A percentile compares a stretch with the other conserved stretches of the same genome.
Evolutionary conservation across 106 monocot genomes (phyloP).

Genomic region (Dioscorea dumetorum): DNA sequence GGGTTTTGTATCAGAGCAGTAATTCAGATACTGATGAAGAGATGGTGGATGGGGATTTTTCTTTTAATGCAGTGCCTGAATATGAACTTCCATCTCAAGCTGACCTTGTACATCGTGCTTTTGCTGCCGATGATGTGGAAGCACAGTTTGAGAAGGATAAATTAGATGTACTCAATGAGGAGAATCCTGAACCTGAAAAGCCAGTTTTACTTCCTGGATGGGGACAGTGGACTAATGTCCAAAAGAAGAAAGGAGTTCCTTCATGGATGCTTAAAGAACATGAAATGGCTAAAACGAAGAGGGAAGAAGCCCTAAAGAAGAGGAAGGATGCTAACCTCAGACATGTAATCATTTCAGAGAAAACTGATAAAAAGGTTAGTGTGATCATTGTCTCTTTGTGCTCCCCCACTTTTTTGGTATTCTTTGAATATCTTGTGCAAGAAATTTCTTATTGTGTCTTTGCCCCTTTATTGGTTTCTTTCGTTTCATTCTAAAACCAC

Average conservation of each 20-base stretch:
- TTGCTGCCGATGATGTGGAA: slow-evolving; percentile 92
- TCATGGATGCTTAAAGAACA: slow-evolving; percentile 83
- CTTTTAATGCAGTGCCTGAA: slow-evolving; percentile 22
- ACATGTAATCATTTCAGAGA: slow-evolving; percentile 93
- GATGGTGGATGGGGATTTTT: slow-evolving; percentile 71
- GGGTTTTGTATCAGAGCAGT: slow-evolving; percentile 32
- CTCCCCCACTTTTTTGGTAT: neutral
- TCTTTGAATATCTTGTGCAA: neutral
- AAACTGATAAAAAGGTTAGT: slow-evolving; percentile 71
- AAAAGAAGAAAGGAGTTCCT: slow-evolving; percentile 81
- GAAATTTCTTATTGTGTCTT: neutral
- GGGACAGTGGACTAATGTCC: slow-evolving; percentile 92
- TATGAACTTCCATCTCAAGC: slow-evolving; percentile 77
- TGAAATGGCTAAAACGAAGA: slow-evolving; percentile 72
- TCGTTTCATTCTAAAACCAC: too few relatives aligned
- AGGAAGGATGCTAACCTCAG: slow-evolving; percentile 90
- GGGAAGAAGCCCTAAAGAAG: slow-evolving; percentile 73
- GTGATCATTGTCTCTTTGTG: neutral
- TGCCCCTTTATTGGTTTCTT: too few relatives aligned
- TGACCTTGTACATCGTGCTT: slow-evolving; percentile 61
- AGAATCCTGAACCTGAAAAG: slow-evolving; percentile 95
- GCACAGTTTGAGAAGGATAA: slow-evolving; percentile 86
- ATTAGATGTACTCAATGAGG: slow-evolving; percentile 62
- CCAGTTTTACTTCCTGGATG: slow-evolving; percentile 91
- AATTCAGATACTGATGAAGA: slow-evolving; percentile 78